Base-by-base conservation (phyloP, 306 rosid species). In the Spatholobus suberectus region DNA sequence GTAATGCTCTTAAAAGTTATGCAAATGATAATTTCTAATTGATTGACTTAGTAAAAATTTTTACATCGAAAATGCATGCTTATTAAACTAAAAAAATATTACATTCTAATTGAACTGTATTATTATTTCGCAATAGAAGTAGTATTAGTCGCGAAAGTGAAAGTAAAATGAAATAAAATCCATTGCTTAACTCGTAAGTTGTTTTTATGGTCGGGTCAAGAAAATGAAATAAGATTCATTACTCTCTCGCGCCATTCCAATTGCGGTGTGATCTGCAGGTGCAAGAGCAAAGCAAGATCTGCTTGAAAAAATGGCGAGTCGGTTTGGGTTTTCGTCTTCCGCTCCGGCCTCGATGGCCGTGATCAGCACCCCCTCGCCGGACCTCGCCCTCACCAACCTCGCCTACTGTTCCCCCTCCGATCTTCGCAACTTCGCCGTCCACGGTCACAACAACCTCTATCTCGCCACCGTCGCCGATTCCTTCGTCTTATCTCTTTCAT, bases 401-500 rank as follows among this genome's bases (percentile, higher is more conserved):
- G 97, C 96, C 67, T 96, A 75, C 90, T 91, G 97, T 84, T 88
- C 90, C 24, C 62, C 89, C 65, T 67, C 91, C 76, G 99, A 96
- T 85, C 92, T 96, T 20, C 88, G 76, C 44, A 81, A 44, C 38
- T 96, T 90, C 84, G 93, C 95, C 68, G 90, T 90, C 70, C 91
- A 97, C 52, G 90, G 85, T 73, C 78, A 78, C 69, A 57, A 57
- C 55, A 73, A 77, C 76, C 82, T 90, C 81, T 85, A 32, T 85
- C 92, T 92, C 34, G 98, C 97, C 37, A 65, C 81, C 18, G 6
- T 96, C 61, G 92, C 75, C 70, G 96, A 92, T 70, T 87, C 90
- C 26, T 89, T 90, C 82, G 94, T 92, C 54, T 94, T 92, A 81
- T 77, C 97, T 54, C 85, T 96, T 52, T 73, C 89, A 96, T 96